Percentiles rank a stretch among this genome's conserved stretches.
phyloP scores from a whole-genome alignment of 225 moss, liverwort and hornwort species.

The Bryoerythrophyllum caledonicum region DNA sequence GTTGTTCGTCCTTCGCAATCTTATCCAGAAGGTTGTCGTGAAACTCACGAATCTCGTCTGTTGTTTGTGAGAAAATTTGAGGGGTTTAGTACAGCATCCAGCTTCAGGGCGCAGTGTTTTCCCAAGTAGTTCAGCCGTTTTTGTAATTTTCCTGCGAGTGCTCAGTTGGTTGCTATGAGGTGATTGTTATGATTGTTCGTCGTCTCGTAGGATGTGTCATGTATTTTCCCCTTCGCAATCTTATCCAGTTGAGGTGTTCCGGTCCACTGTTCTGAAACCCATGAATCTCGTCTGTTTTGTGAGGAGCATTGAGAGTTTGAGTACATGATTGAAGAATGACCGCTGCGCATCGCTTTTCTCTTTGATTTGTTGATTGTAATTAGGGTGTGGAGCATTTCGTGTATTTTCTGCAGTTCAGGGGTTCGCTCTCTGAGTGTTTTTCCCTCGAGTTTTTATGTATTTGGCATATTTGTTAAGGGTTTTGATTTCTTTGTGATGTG shows the following conservation, averaged over 20 bases:
- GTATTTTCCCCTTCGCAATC: background rate
- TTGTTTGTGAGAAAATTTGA: background rate
- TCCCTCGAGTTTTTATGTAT: background rate
- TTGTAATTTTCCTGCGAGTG: slow-evolving; percentile 1
- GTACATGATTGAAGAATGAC: background rate
- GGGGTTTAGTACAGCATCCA: background rate
- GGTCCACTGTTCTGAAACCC: background rate
- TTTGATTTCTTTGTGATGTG: background rate
- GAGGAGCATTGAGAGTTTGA: background rate
- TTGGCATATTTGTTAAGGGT: background rate
- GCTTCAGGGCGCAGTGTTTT: background rate
- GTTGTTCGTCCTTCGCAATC: background rate
- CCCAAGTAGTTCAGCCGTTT: too few species aligned
- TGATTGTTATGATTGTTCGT: background rate
- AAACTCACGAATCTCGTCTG: background rate
- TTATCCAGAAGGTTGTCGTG: background rate
- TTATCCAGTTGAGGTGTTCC: background rate
- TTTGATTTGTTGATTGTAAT: background rate
- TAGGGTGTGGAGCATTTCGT: background rate
- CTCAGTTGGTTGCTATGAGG: background rate
- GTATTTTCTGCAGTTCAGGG: background rate
- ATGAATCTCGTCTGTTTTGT: slow-evolving; percentile 6
- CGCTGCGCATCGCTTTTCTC: background rate
- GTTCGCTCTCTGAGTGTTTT: background rate
- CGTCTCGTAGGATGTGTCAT: background rate